phyloP scores from a whole-genome alignment of 257 asterid species.

The Ajuga chamaepitys region DNA sequence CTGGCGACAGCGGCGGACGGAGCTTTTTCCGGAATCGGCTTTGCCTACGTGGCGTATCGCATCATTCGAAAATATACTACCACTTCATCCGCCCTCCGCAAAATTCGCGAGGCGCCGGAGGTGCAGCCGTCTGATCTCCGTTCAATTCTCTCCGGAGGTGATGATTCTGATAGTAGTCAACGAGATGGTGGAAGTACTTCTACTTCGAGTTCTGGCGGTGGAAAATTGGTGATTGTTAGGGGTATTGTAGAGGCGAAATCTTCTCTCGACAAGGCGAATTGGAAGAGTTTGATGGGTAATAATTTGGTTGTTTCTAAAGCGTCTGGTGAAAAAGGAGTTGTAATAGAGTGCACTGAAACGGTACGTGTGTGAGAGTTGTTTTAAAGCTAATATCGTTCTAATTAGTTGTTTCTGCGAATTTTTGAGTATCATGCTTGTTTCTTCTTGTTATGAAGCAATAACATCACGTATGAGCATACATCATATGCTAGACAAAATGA shows the following conservation, averaged over 20 bases:
- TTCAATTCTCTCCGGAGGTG: conserved; percentile 32
- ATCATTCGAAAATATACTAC: conserved; percentile 44
- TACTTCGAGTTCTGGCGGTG: conserved; percentile 20
- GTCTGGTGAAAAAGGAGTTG: conserved; percentile 60
- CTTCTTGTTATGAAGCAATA: background rate
- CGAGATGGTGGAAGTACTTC: conserved; percentile 12
- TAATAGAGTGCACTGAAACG: conserved; percentile 53
- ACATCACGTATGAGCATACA: too few species aligned
- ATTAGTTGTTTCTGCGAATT: background rate
- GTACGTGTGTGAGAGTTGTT: conserved; percentile 23
- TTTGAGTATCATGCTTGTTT: background rate
- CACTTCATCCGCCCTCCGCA: conserved; percentile 56
- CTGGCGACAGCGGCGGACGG: conserved; percentile 69
- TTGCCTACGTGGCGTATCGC: conserved; percentile 68
- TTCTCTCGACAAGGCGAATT: conserved; percentile 29
- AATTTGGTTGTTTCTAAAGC: conserved; percentile 39
- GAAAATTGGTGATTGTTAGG: conserved; percentile 54
- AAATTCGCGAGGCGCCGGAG: conserved; percentile 53
- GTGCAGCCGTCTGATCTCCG: conserved; percentile 67
- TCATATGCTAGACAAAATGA: background rate
- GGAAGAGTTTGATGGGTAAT: conserved; percentile 37
- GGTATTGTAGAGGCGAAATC: conserved; percentile 68
- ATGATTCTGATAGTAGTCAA: background rate
- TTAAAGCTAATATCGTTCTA: background rate
- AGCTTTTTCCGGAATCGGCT: conserved; percentile 61